A percentile compares a stretch with the other conserved stretches of the same genome.
These are phyloP conservation scores for Tuber brumale DNA, from an alignment of 495 filamentous ascomycete genomes.

Conservation along the genomic window DNA sequence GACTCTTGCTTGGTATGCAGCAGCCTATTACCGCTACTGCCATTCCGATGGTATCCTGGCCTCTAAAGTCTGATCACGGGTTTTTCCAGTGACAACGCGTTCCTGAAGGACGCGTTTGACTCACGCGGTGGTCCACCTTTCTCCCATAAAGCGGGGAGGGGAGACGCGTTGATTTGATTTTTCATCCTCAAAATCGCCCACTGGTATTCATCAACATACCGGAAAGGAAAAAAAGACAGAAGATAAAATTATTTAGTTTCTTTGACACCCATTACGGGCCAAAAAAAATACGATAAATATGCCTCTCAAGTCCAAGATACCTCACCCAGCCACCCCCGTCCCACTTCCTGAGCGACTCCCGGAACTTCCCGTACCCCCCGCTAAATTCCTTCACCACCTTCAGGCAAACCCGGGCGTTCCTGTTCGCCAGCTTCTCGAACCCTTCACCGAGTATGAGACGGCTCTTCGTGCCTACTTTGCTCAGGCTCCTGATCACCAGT, in stretches of 20 bases:
- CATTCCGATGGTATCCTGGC: not conserved
- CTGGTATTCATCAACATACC: not conserved
- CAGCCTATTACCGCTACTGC: not conserved
- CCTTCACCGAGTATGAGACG: slow-evolving; percentile 63
- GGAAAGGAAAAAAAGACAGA: not conserved
- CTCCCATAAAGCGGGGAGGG: slow-evolving; percentile 1
- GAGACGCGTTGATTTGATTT: not conserved
- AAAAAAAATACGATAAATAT: not conserved
- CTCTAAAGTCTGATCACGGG: not conserved
- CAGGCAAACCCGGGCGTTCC: slow-evolving; percentile 49
- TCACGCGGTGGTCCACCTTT: not conserved
- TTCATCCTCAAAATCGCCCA: not conserved
- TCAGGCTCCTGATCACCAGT: slow-evolving; percentile 56
- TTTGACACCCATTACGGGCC: not conserved
- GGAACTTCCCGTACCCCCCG: slow-evolving; percentile 45
- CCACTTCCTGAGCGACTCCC: slow-evolving; percentile 43
- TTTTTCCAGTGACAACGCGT: not conserved
- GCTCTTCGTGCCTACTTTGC: slow-evolving; percentile 64
- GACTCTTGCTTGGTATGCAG: not conserved
- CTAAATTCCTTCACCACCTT: slow-evolving; percentile 48
- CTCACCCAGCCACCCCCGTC: slow-evolving; percentile 11
- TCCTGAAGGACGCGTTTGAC: not conserved
- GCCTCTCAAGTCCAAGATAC: slow-evolving; percentile 1
- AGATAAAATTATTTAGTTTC: not conserved
- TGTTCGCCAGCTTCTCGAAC: slow-evolving; percentile 55